These are phyloP conservation scores for Baorangia bicolor DNA, from an alignment of 768 basidiomycete species.

Conservation along the genomic window DNA sequence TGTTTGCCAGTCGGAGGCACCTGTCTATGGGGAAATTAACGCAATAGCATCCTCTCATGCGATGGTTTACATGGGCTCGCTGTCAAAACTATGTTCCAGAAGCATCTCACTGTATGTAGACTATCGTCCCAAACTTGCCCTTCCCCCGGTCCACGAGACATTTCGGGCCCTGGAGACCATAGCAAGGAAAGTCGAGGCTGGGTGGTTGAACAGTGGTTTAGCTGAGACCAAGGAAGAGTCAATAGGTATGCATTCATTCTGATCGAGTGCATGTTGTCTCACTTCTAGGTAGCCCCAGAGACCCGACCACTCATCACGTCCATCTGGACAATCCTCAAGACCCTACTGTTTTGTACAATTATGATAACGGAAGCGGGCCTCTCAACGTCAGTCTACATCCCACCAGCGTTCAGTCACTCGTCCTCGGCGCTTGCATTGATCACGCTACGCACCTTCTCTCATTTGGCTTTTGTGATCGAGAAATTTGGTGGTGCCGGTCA, in stretches of 20 bases:
- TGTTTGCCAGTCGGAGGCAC: slow-evolving; percentile 29
- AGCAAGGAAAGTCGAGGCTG: slow-evolving; percentile 43
- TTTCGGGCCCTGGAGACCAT: slow-evolving; percentile 34
- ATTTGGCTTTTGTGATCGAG: slow-evolving; percentile 73
- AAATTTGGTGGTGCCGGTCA: slow-evolving; percentile 68
- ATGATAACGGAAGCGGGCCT: slow-evolving; percentile 69
- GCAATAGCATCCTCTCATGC: slow-evolving; percentile 34
- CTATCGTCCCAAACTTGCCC: slow-evolving; percentile 31
- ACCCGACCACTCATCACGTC: slow-evolving; percentile 45
- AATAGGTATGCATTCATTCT: slow-evolving; percentile 37
- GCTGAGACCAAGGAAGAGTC: slow-evolving; percentile 22
- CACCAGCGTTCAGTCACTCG: slow-evolving; percentile 37
- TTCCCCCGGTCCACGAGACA: slow-evolving; percentile 28
- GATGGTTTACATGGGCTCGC: slow-evolving; percentile 38
- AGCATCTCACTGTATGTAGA: slow-evolving; percentile 35
- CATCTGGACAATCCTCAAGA: slow-evolving; percentile 72
- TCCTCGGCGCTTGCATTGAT: slow-evolving; percentile 52
- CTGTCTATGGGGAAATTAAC: slow-evolving; percentile 37
- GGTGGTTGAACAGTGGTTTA: slow-evolving; percentile 46
- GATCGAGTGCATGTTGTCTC: background rate
- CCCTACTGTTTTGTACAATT: slow-evolving; percentile 67
- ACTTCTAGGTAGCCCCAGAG: slow-evolving; percentile 37
- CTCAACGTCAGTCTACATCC: slow-evolving; percentile 51
- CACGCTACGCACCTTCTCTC: slow-evolving; percentile 56
- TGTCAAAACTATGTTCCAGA: slow-evolving; percentile 41